Percentiles rank a stretch among this genome's conserved stretches.
phyloP scores from a whole-genome alignment of 352 stramenopile species.

The Globisporangium nunn region DNA sequence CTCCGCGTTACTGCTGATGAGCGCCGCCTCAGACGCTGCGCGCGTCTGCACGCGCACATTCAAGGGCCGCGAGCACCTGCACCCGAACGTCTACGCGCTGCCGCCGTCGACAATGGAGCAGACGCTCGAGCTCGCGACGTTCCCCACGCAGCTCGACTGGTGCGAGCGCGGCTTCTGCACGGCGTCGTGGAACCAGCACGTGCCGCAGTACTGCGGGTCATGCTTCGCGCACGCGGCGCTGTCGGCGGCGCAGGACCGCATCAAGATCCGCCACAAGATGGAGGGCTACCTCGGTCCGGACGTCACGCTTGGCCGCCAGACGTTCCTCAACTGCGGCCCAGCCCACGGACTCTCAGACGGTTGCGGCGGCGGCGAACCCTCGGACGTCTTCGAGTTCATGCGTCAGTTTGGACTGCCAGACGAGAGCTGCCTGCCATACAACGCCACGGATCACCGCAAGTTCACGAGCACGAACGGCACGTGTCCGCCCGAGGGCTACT shows the following conservation, averaged over 20 bases:
- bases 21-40: conserved; percentile 15
- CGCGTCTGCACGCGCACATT: conserved; percentile 44
- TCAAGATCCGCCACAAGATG: conserved; percentile 56
- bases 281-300: conserved; percentile 35
- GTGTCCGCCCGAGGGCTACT: conserved; percentile 54
- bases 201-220: conserved; percentile 68
- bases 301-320: conserved; percentile 51
- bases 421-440: conserved; percentile 55
- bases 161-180: conserved; percentile 51
- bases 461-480: conserved; percentile 42
- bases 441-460: conserved; percentile 50
- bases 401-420: conserved; percentile 43
- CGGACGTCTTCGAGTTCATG: conserved; percentile 64
- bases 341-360: conserved; percentile 45
- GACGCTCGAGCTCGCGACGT: conserved; percentile 26
- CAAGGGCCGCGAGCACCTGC: conserved; percentile 33
- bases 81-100: conserved; percentile 26
- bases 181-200: conserved; percentile 67
- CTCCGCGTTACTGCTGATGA: conserved; percentile 3
- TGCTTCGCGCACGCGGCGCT: conserved; percentile 65
- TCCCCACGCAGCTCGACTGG: conserved; percentile 81
- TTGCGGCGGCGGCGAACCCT: conserved; percentile 47
- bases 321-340: conserved; percentile 56
- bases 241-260: conserved; percentile 45
- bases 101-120: conserved; percentile 24